Evolutionary conservation across 768 basidiomycete species (phyloP), one percentile per base, ranked within the genome.

Genomic region (Cyclocybe aegerita): DNA sequence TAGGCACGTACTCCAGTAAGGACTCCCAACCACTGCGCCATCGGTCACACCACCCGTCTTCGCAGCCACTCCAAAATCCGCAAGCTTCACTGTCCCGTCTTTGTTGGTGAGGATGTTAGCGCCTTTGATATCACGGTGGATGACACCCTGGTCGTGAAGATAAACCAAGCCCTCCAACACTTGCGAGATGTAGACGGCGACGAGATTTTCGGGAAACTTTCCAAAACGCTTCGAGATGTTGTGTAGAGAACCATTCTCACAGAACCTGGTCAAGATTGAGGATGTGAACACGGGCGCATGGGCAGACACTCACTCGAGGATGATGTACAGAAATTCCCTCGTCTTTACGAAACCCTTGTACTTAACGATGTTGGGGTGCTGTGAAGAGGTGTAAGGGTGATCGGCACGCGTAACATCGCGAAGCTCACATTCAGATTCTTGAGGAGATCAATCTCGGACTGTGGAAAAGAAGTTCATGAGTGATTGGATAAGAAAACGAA

Each of bases 81-180:
- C 97, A n/a, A 99, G 79, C 69, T 98, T 99, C 52, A 99, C 95
- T 15, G 87, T 89, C 6, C 97, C 97, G 72, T 98, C 96, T 71
- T 99, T 99, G 66, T 97, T 98, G 14, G 97, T 98, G 39, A 99
- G 76, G 63, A 99, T 97, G 58, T 99, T 99, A 10, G 97, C 96
- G 33, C 97, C 97, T 67, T 99, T 99, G 75, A 99, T 98, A 62
- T 99, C 97, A 31, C 97, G 81, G 67, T 99, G 97, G 60, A 99
- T 98, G 54, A 99, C 97, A 76, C 97, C 97, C 74, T 98, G 96
- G 58, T 98, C 96, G 64, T 99, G 97, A 14, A 99, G 83, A 66
- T 99, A 99, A 42, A 95, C 87, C 32, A 99, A 78, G 1, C 97
- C 97, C 61, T 96, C 90, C 30, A 99, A 79, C 16, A 98, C 92